Evolutionary conservation across 768 basidiomycete genomes (phyloP).

Genomic region (Leccinum truebloodii): DNA sequence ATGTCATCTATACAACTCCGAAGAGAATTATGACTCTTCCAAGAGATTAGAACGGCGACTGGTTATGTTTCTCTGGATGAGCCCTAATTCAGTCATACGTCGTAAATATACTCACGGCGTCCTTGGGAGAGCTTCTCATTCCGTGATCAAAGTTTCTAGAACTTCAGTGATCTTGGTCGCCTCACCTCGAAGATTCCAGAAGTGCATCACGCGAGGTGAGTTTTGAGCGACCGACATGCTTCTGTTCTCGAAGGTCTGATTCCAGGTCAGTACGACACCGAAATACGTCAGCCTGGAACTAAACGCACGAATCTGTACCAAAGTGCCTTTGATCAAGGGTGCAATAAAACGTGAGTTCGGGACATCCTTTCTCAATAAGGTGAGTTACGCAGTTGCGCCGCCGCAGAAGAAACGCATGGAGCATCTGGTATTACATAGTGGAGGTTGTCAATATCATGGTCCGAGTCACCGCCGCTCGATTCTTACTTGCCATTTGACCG

Average conservation of each 20-base stretch:
- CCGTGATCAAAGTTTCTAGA: background rate
- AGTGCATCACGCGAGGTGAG: background rate
- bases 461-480: no score
- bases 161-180: background rate
- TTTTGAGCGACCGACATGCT: background rate
- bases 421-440: no score
- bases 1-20: background rate
- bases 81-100: background rate
- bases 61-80: background rate
- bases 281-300: background rate
- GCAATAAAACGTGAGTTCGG: no score
- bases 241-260: background rate
- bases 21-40: background rate
- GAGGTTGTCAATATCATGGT: background rate
- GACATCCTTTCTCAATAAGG: no score
- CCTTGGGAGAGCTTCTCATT: background rate
- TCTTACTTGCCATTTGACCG: no score
- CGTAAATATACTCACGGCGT: background rate
- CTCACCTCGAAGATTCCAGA: background rate
- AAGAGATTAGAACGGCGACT: background rate
- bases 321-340: background rate
- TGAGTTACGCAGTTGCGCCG: no score
- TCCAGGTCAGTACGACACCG: background rate
- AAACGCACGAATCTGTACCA: background rate
- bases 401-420: no score